phyloP scores from a whole-genome alignment of 352 stramenopile genomes.

The Thraustochytrium striatum region DNA sequence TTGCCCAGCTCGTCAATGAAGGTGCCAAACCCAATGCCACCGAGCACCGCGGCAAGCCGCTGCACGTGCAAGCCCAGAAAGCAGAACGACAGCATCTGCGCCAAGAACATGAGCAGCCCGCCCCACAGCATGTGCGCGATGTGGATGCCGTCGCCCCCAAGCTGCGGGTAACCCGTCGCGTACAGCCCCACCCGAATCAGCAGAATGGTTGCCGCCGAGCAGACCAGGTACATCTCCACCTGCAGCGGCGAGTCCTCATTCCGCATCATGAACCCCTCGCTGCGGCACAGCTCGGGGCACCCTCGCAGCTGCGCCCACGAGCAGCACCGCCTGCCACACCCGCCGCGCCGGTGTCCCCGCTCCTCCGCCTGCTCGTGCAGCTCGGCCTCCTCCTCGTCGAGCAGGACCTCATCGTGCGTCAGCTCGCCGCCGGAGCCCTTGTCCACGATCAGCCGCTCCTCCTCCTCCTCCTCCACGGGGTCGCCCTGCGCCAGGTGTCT shows the following conservation, averaged over 20 bases:
- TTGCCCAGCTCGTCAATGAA: constrained; percentile 50
- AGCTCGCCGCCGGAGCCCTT: no score
- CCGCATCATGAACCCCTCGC: constrained; percentile 28
- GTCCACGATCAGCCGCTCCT: no score
- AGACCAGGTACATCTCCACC: constrained; percentile 49
- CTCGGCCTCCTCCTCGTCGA: no score
- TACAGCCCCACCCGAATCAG: constrained; percentile 42
- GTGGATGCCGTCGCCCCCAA: constrained; percentile 41
- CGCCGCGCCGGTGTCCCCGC: no score
- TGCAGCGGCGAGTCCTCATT: constrained; percentile 43
- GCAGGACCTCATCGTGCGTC: no score
- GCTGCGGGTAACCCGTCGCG: constrained; percentile 46
- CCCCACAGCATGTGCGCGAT: constrained; percentile 50
- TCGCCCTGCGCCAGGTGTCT: no score
- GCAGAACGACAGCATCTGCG: constrained; percentile 40
- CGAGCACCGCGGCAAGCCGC: constrained; percentile 16
- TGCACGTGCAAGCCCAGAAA: constrained; percentile 25
- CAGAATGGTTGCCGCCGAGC: constrained; percentile 35
- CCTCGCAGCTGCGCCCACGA: neutral
- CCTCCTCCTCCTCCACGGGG: no score
- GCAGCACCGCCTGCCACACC: constrained; percentile 6
- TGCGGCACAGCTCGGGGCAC: constrained; percentile 4
- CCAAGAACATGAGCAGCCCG: constrained; percentile 44
- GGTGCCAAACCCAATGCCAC: constrained; percentile 46
- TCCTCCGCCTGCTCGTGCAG: no score